phyloP scores from a whole-genome alignment of 305 asterid genomes.

The Ilex paraguariensis region DNA sequence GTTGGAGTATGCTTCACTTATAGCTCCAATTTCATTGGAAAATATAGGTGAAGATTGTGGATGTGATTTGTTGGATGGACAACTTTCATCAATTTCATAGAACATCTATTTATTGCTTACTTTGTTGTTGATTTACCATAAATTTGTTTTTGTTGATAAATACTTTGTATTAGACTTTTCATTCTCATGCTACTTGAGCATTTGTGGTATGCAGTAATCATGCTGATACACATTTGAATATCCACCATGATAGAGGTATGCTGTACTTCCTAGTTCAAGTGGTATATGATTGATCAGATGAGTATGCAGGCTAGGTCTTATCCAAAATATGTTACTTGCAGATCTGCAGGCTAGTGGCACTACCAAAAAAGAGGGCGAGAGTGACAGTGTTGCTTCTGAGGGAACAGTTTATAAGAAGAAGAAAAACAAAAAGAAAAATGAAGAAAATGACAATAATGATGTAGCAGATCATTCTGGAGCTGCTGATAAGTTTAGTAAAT shows the following conservation, averaged over 20 bases:
- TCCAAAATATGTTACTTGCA: slow-evolving; percentile 7
- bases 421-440: slow-evolving; percentile 44
- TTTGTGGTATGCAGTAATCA: slow-evolving; percentile 22
- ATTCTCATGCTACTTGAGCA: slow-evolving; percentile 15
- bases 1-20: too few relatives aligned
- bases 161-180: background rate
- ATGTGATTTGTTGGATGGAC: too few relatives aligned
- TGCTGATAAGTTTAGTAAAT: slow-evolving; percentile 6
- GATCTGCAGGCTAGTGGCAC: slow-evolving; percentile 15
- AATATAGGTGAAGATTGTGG: too few relatives aligned
- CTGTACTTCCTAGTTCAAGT: too few relatives aligned
- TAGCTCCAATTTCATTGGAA: too few relatives aligned
- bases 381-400: slow-evolving; percentile 20
- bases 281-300: too few relatives aligned
- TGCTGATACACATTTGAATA: slow-evolving; percentile 4
- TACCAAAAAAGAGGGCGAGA: slow-evolving; percentile 21
- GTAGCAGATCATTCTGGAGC: slow-evolving; percentile 14
- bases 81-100: background rate
- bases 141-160: background rate
- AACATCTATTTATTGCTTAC: too few relatives aligned
- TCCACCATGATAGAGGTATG: slow-evolving; percentile 18
- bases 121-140: background rate
- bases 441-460: slow-evolving; percentile 6
- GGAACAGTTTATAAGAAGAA: slow-evolving; percentile 38
- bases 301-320: too few relatives aligned